Evolutionary conservation across 495 filamentous ascomycete genomes (phyloP).

Genomic region (Penicillium nucicola): DNA sequence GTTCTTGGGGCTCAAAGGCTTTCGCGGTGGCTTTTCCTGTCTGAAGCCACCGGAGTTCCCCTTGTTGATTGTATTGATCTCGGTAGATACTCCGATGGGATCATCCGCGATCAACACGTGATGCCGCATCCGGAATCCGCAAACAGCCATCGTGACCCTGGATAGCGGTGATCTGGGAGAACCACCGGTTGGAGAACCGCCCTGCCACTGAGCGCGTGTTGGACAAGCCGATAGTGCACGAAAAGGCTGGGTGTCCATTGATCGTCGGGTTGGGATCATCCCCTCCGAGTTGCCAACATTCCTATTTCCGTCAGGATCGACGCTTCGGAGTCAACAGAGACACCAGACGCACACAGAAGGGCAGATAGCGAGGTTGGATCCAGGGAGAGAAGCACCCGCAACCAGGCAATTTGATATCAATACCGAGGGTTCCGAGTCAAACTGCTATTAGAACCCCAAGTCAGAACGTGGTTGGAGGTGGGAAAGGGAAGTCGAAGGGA

Average conservation of each 20-base stretch:
- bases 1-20: too few relatives aligned
- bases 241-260: slow-evolving; percentile 1
- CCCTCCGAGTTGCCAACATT: slow-evolving; percentile 7
- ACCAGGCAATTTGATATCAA: background rate
- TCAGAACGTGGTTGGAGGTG: too few relatives aligned
- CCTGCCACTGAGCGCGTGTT: background rate
- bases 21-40: too few relatives aligned
- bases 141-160: slow-evolving; percentile 5
- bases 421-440: background rate
- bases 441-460: too few relatives aligned
- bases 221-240: background rate
- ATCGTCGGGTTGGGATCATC: slow-evolving; percentile 10
- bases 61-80: background rate
- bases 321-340: background rate
- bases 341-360: background rate
- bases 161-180: background rate
- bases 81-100: slow-evolving; percentile 12
- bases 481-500: background rate
- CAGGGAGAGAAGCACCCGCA: background rate
- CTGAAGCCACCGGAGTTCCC: background rate
- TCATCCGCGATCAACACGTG: slow-evolving; percentile 2
- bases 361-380: too few relatives aligned
- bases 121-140: slow-evolving; percentile 6
- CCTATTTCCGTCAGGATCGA: slow-evolving; percentile 13
- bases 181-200: background rate